These are phyloP conservation scores for Saraca asoca DNA, from an alignment of 331 rosid species.

Conservation along the genomic window DNA sequence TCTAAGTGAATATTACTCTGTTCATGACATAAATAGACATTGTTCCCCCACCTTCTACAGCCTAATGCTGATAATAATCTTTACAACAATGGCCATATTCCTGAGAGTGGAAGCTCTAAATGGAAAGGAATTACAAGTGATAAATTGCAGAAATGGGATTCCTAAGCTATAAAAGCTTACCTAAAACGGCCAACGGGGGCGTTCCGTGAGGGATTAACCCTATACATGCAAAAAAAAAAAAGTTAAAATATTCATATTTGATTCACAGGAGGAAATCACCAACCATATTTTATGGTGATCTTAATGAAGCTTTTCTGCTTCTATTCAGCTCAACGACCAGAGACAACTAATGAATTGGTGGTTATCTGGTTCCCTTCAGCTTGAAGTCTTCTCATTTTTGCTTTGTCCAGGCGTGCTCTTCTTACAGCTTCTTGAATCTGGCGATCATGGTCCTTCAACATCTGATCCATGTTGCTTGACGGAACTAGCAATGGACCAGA, in stretches of 20 bases:
- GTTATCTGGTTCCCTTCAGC: constrained; percentile 75
- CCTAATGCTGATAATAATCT: constrained; percentile 60
- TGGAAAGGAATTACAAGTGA: constrained; percentile 46
- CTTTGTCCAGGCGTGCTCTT: constrained; percentile 89
- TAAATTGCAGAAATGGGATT: constrained; percentile 24
- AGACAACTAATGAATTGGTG: constrained; percentile 81
- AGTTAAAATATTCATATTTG: constrained; percentile 5
- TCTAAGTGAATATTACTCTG: constrained; percentile 41
- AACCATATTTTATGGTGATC: constrained; percentile 41
- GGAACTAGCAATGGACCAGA: constrained; percentile 95
- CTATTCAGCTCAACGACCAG: constrained; percentile 71
- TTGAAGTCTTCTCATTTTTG: constrained; percentile 71
- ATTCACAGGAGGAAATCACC: constrained; percentile 40
- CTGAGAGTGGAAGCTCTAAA: constrained; percentile 42
- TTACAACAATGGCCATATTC: constrained; percentile 68
- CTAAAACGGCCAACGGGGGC: constrained; percentile 47
- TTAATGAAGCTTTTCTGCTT: constrained; percentile 41
- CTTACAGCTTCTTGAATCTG: constrained; percentile 96
- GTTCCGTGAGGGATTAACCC: constrained; percentile 51
- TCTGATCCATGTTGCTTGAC: constrained; percentile 89
- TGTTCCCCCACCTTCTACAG: constrained; percentile 50
- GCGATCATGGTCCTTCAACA: constrained; percentile 96
- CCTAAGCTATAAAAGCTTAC: constrained; percentile 55
- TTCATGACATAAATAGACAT: constrained; percentile 47
- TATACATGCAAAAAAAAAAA: constrained; percentile 48